Base-by-base conservation (phyloP, 2,329 filamentous ascomycete genomes). In the Neocatenulostroma microsporum region DNA sequence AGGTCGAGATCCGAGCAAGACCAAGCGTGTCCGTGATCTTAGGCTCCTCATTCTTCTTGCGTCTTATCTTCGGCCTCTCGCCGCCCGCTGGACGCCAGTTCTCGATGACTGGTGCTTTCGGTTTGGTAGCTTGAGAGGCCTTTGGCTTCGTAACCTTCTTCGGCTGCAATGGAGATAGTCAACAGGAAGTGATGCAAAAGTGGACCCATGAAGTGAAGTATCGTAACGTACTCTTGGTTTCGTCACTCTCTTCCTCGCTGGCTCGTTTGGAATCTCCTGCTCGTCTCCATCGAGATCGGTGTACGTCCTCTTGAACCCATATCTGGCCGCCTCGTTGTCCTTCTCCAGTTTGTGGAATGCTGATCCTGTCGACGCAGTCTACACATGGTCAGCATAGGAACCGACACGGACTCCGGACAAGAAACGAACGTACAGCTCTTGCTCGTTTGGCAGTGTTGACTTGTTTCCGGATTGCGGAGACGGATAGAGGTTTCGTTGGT, bases 31-130 rank as follows among this genome's bases (percentile, higher is more conserved):
- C 8, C 5, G 27, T 33, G 5, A 19, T 15, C 13, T 27, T 6
- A 5, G n/a, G 20, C 21, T 34, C 11, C 8, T n/a, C 6, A 9
- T 21, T 25, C 9, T 14, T 11, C 3, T 26, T 8, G n/a, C n/a
- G n/a, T n/a, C n/a, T n/a, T n/a, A n/a, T n/a, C n/a, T n/a, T n/a
- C n/a, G n/a, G n/a, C n/a, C n/a, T n/a, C 15, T 37, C 41, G 32
- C 41, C 41, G 21, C 41, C 37, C 7, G 37, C 37, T 13, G 36
- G 36, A 26, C 30, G 35, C 40, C 40, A 42, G 13, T 3, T 8
- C 26, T 42, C 40, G 26, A 39, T 28, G 23, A 21, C 25, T 21
- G 25, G 10, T 1, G n/a, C n/a, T 8, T 8, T n/a, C n/a, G 23
- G 23, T 23, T 21, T 19, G 12, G 17, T n/a, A 13, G 10, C 30